These are phyloP conservation scores for Amanita fuliginea DNA, from an alignment of 768 basidiomycete genomes.

Conservation along the genomic window DNA sequence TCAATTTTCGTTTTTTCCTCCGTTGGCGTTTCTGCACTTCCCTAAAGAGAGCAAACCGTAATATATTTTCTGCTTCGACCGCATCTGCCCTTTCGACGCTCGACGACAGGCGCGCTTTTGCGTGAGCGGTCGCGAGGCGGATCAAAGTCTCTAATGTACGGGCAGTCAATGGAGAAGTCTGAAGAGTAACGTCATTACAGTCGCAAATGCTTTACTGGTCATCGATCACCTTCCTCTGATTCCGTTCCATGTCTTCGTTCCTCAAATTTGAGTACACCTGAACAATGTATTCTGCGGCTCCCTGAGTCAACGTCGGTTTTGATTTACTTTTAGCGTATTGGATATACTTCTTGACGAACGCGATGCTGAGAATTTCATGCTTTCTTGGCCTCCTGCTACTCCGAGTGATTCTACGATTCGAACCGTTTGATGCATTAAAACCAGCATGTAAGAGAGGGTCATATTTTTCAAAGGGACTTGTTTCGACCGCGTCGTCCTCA, in stretches of 20 bases:
- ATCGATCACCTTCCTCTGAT: constrained; percentile 64
- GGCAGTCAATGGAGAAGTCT: constrained; percentile 97
- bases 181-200: constrained; percentile 11
- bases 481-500: constrained; percentile 51
- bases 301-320: constrained; percentile 79
- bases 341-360: constrained; percentile 97
- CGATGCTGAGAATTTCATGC: constrained; percentile 81
- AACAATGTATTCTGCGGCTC: constrained; percentile 90
- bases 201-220: constrained; percentile 1
- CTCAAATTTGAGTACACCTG: constrained; percentile 84
- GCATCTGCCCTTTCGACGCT: constrained; percentile 85
- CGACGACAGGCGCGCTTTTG: constrained; percentile 82
- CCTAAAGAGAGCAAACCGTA: constrained; percentile 96
- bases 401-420: constrained; percentile 41
- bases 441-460: constrained; percentile 92
- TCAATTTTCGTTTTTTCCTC: constrained; percentile 81
- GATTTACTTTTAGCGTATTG: constrained; percentile 92
- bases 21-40: constrained; percentile 81
- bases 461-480: constrained; percentile 90
- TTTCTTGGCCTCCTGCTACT: constrained; percentile 53
- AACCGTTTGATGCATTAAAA: constrained; percentile 38
- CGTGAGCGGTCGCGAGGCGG: constrained; percentile 95
- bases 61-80: constrained; percentile 83
- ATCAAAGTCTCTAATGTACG: constrained; percentile 98
- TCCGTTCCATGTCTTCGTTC: constrained; percentile 86